Evolutionary conservation across 371 early-diverging fungal species (phyloP).

Genomic region (Actinomortierella ambigua): DNA sequence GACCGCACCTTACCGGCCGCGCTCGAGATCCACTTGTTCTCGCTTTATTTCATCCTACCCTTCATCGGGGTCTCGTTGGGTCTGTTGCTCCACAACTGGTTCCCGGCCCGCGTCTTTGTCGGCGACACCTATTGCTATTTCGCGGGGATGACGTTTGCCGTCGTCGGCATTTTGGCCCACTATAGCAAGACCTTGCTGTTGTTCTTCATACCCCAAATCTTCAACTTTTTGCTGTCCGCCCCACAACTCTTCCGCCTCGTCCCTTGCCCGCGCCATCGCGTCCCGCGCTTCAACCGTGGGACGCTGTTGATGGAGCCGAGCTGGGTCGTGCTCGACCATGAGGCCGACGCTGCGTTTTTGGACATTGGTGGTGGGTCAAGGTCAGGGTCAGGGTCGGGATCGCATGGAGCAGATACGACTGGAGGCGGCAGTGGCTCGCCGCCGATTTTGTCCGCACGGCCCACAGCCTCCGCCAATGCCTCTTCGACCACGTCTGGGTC

Average conservation of each 20-base stretch:
- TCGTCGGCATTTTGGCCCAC: slow-evolving; percentile 93
- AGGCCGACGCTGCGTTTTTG: slow-evolving; percentile 8
- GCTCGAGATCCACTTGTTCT: slow-evolving; percentile 78
- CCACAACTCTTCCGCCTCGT: slow-evolving; percentile 95
- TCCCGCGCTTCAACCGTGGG: slow-evolving; percentile 77
- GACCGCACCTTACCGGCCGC: slow-evolving; percentile 53
- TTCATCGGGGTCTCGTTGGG: slow-evolving; percentile 86
- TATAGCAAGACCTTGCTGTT: slow-evolving; percentile 92
- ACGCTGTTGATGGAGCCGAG: slow-evolving; percentile 55
- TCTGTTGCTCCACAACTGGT: slow-evolving; percentile 88
- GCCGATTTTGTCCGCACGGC: too few species aligned
- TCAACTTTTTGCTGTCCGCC: slow-evolving; percentile 94
- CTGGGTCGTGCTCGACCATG: slow-evolving; percentile 25
- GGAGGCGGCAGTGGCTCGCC: too few species aligned
- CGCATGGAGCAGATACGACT: slow-evolving; percentile 9
- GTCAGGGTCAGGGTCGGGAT: slow-evolving; percentile 10
- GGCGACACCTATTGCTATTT: slow-evolving; percentile 98
- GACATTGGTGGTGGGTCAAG: not conserved
- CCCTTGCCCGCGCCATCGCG: slow-evolving; percentile 97
- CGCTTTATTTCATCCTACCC: slow-evolving; percentile 90
- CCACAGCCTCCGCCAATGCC: too few species aligned
- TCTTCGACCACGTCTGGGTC: too few species aligned
- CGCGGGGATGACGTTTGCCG: slow-evolving; percentile 98
- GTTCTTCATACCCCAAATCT: slow-evolving; percentile 94
- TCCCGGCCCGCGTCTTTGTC: slow-evolving; percentile 93